Base-by-base conservation (phyloP, 192 early-diverging fungal genomes). In the Rhizoclosmatium sp. region DNA sequence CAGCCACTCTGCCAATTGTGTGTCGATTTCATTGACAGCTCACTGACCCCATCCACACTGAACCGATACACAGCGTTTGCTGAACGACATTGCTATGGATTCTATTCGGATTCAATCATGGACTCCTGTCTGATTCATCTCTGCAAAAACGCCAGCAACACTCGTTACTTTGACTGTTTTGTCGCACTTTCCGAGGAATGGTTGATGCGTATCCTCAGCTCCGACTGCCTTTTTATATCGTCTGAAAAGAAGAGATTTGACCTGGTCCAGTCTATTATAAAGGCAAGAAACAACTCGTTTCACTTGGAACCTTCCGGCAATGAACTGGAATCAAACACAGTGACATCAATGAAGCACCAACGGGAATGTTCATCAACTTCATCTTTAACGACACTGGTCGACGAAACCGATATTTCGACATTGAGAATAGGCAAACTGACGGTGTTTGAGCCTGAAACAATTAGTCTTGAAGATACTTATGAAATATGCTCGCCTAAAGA, bases 201-300 rank as follows among this genome's bases (percentile, higher is more conserved):
- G 80, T 14, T 81, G 19, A 68, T 59, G 21, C 69, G 76, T 40
- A 73, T 86, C 16, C 31, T 86, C 2, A 49, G 69, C 39, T 75
- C 80, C n/a, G 85, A 86, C 59, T 82, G 85, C 62, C 81, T 86
- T 21, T 84, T 69, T 78, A 71, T 70, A 16, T 51, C 54, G 23
- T 47, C 44, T 14, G 85, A 86, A 67, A n/a, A 59, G 31, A 60
- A 75, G 54, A 45, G 85, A 31, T 79, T 59, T 65, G 42, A 9
- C 3, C 71, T 86, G 39, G 47, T 86, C 23, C 16, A 54, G 14
- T 49, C 70, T 10, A 66, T 86, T 21, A 31, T 58, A 21, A 19
- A 71, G 31, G 62, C 4, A 47, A 68, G 83, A 10, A 81, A 64
- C 47, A 21, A 21, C 56, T 58, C 14, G 56, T 58, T 21, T 58